Evolutionary conservation across 371 early-diverging fungal species (phyloP).

Genomic region (Globomyces sp.): DNA sequence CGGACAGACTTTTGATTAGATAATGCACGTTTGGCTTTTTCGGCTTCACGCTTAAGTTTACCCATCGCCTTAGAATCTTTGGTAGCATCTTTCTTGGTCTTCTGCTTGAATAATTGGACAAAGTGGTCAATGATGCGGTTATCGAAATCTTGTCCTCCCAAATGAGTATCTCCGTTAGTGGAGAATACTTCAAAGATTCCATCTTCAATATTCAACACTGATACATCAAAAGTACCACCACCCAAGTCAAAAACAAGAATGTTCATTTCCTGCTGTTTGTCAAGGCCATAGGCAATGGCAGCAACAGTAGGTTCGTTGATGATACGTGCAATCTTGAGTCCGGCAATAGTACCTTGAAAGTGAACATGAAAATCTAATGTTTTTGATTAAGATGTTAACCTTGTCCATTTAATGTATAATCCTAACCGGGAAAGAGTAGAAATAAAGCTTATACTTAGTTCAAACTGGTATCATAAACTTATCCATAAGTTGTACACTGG

Average conservation of each 20-base stretch:
- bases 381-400: too few relatives aligned
- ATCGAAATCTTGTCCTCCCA: constrained; percentile 97
- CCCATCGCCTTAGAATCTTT: constrained; percentile 76
- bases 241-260: constrained; percentile 92
- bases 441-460: too few relatives aligned
- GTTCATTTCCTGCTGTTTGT: constrained; percentile 63
- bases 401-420: too few relatives aligned
- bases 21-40: constrained; percentile 89
- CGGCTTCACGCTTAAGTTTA: constrained; percentile 84
- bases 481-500: too few relatives aligned
- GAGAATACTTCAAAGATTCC: constrained; percentile 85
- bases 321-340: constrained; percentile 64
- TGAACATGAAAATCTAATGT: too few relatives aligned
- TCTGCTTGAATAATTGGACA: constrained; percentile 71
- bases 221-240: constrained; percentile 96
- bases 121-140: constrained; percentile 81
- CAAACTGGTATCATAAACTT: too few relatives aligned
- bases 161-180: constrained; percentile 89
- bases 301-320: constrained; percentile 79
- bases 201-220: constrained; percentile 81
- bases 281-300: constrained; percentile 71
- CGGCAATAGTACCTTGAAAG: constrained; percentile 55
- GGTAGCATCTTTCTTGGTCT: constrained; percentile 64
- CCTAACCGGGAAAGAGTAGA: too few relatives aligned
- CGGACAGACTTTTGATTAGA: constrained; percentile 80